Percentiles rank a stretch among this genome's conserved stretches.
Conservation (phyloP, 2,329 filamentous ascomycete genomes). For the Pezicula carpinea region DNA sequence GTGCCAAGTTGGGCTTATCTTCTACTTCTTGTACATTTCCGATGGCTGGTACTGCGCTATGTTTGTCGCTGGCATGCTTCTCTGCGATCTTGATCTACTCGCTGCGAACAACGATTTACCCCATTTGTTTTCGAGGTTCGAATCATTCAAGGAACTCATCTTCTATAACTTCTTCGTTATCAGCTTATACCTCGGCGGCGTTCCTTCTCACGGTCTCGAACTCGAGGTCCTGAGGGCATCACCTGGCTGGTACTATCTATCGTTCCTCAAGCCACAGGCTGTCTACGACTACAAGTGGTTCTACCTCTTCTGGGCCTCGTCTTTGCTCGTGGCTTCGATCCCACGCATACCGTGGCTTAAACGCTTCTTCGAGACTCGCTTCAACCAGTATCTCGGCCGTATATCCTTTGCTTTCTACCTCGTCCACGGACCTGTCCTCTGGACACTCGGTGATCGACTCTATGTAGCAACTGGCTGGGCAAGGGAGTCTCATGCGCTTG, state of each 20-base stretch:
- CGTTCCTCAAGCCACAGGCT: slow-evolving; percentile 59
- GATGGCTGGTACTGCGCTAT: slow-evolving; percentile 61
- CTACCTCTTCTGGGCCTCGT: slow-evolving; percentile 57
- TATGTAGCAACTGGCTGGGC: slow-evolving; percentile 57
- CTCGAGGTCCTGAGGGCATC: slow-evolving; percentile 45
- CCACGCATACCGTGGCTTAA: slow-evolving; percentile 55
- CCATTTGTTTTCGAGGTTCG: slow-evolving; percentile 38
- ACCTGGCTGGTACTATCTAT: slow-evolving; percentile 38
- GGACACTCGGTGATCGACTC: slow-evolving; percentile 55
- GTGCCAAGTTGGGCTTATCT: slow-evolving; percentile 47
- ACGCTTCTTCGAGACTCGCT: slow-evolving; percentile 51
- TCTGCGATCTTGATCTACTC: slow-evolving; percentile 57
- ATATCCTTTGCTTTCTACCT: slow-evolving; percentile 61
- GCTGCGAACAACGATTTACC: slow-evolving; percentile 47
- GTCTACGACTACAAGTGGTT: slow-evolving; percentile 66
- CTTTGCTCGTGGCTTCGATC: slow-evolving; percentile 49
- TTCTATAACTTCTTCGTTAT: slow-evolving; percentile 47
- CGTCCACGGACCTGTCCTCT: slow-evolving; percentile 58
- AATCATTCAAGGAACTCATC: slow-evolving; percentile 45
- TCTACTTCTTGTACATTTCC: slow-evolving; percentile 64
- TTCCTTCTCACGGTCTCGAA: slow-evolving; percentile 47
- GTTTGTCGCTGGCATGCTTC: slow-evolving; percentile 57
- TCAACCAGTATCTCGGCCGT: slow-evolving; percentile 58
- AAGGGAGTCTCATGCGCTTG: slow-evolving; percentile 41
- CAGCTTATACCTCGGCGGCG: slow-evolving; percentile 54